phyloP scores from a whole-genome alignment of 225 moss, liverwort and hornwort species.

The Straminergon stramineum region DNA sequence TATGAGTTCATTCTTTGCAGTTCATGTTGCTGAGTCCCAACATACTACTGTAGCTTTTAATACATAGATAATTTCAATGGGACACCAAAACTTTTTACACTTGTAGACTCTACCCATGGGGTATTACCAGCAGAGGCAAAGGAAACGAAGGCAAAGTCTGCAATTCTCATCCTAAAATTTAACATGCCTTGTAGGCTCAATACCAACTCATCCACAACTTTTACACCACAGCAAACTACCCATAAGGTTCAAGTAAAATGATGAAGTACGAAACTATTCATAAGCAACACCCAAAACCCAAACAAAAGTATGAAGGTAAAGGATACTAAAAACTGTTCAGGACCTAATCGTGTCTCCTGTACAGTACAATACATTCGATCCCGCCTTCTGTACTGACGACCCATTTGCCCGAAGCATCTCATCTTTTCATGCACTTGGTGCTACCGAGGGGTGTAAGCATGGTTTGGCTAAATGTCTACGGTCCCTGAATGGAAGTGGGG shows the following conservation, averaged over 20 bases:
- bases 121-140: background rate
- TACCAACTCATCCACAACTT: background rate
- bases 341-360: background rate
- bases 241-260: background rate
- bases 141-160: background rate
- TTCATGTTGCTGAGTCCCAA: background rate
- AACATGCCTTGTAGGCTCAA: background rate
- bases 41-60: background rate
- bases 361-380: no score
- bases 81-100: background rate
- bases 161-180: background rate
- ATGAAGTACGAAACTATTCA: background rate
- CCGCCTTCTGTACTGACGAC: background rate
- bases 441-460: background rate
- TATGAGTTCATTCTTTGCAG: background rate
- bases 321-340: background rate
- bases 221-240: background rate
- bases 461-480: background rate
- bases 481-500: background rate
- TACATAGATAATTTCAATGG: background rate
- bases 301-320: background rate
- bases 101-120: background rate
- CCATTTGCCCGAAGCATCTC: background rate
- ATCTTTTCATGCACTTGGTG: background rate
- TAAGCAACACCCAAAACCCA: background rate